A percentile compares a stretch with the other conserved stretches of the same genome.
Evolutionary conservation across 1,284 basidiomycete species (phyloP).

Genomic region (Ganoderma lucidum): DNA sequence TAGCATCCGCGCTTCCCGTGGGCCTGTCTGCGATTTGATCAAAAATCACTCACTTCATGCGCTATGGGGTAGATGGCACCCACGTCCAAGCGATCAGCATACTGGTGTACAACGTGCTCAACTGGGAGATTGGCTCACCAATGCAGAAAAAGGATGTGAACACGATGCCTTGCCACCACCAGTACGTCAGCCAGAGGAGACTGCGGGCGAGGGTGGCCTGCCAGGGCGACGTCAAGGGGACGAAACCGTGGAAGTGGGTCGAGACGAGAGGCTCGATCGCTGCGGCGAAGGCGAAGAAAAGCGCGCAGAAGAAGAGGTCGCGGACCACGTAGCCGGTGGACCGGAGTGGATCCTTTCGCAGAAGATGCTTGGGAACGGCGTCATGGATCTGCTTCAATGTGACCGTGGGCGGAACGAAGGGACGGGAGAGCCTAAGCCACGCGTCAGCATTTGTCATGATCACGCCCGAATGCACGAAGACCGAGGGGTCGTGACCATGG

Average conservation of each 20-base stretch:
- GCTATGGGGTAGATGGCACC: constrained; percentile 29
- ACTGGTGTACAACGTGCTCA: constrained; percentile 8
- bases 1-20: constrained; percentile 20
- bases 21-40: constrained; percentile 28
- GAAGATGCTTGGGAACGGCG: constrained; percentile 57
- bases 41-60: constrained; percentile 40
- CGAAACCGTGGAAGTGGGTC: constrained; percentile 33
- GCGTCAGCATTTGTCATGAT: constrained; percentile 11
- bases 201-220: constrained; percentile 36
- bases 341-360: constrained; percentile 52
- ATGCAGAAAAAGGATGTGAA: constrained; percentile 60
- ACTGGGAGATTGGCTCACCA: constrained; percentile 43
- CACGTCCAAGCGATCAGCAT: constrained; percentile 5
- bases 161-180: constrained; percentile 58
- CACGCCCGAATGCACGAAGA: constrained; percentile 3
- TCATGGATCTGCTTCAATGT: constrained; percentile 55
- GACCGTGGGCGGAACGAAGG: constrained; percentile 52
- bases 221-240: constrained; percentile 34
- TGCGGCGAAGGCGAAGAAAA: constrained; percentile 49
- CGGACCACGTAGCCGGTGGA: constrained; percentile 49
- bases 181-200: constrained; percentile 51
- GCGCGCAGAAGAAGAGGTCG: constrained; percentile 49
- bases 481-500: neutral
- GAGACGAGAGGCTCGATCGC: constrained; percentile 45
- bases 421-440: constrained; percentile 38